Percentiles rank a stretch among this genome's conserved stretches.
phyloP scores from a whole-genome alignment of 169 alveolate genomes.

The Eimeria falciformis region DNA sequence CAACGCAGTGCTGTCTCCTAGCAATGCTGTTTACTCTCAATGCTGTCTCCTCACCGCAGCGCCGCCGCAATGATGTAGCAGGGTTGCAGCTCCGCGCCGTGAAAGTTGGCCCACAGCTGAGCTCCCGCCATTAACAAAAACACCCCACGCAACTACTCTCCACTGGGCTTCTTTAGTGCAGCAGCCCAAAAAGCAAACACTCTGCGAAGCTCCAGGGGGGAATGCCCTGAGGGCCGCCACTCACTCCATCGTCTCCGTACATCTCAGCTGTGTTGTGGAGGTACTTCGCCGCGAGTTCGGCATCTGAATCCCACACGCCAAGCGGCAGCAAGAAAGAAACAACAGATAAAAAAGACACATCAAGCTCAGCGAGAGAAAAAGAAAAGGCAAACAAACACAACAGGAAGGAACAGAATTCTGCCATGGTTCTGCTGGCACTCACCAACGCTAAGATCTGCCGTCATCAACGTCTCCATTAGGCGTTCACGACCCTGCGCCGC shows the following conservation, averaged over 20 bases:
- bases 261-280: neutral
- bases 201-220: no score
- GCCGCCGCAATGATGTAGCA: constrained; percentile 25
- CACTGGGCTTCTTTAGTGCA: no score
- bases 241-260: constrained; percentile 47
- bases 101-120: constrained; percentile 63
- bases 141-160: neutral
- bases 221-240: neutral
- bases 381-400: neutral
- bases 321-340: neutral
- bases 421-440: neutral
- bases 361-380: neutral
- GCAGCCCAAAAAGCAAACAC: no score
- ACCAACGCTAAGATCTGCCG: constrained; percentile 27
- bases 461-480: constrained; percentile 46
- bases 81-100: constrained; percentile 16
- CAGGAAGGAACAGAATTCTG: neutral
- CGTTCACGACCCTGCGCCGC: constrained; percentile 54
- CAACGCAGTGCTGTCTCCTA: no score
- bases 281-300: constrained; percentile 44
- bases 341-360: neutral
- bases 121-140: neutral
- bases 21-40: no score
- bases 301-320: constrained; percentile 1
- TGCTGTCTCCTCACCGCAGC: neutral